Conservation (phyloP, 352 stramenopile species). For the Aphanomyces invadans region DNA sequence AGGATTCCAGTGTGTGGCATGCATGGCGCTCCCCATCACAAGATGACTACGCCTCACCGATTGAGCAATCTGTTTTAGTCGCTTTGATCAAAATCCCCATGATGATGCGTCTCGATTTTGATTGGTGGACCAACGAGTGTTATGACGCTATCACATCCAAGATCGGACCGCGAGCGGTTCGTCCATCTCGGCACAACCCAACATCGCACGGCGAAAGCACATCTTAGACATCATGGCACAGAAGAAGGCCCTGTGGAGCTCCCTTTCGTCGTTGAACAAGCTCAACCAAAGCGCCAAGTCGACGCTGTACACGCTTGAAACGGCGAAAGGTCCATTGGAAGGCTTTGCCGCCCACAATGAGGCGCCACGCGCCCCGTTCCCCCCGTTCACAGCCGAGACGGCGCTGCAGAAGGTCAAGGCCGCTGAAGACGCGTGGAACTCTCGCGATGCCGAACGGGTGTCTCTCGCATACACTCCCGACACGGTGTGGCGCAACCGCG, state of each 20-base stretch:
- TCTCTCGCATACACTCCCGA: constrained; percentile 73
- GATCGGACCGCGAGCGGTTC: no score
- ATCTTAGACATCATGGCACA: background rate
- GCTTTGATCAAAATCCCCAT: no score
- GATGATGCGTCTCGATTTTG: no score
- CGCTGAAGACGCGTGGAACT: constrained; percentile 87
- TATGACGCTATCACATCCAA: background rate
- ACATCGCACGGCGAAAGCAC: no score
- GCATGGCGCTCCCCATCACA: no score
- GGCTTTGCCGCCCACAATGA: constrained; percentile 14
- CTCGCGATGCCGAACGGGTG: constrained; percentile 56
- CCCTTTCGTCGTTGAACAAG: background rate
- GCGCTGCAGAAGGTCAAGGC: constrained; percentile 72
- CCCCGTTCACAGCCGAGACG: constrained; percentile 72
- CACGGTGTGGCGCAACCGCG: constrained; percentile 81
- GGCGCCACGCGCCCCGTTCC: constrained; percentile 36
- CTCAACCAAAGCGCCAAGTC: constrained; percentile 6
- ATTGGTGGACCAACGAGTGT: no score
- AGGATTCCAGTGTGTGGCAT: no score
- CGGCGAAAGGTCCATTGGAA: constrained; percentile 6
- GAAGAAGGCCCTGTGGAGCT: background rate
- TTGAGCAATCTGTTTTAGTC: no score
- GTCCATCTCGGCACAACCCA: no score
- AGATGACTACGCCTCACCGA: no score
- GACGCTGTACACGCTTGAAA: constrained; percentile 22